Base-by-base conservation (phyloP, 805 yeast species). In the Candida morakotiae region DNA sequence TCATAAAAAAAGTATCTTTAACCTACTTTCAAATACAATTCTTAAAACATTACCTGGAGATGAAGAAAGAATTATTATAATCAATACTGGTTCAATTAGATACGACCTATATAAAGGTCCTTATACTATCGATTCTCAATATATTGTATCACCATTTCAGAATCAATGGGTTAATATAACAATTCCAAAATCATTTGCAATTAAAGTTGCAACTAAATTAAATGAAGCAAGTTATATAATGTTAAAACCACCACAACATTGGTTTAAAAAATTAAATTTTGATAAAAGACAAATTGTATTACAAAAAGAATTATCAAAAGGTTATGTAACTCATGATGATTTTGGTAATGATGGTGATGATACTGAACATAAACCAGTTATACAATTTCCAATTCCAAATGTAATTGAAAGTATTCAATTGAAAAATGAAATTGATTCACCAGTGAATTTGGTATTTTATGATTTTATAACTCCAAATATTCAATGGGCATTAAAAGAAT, bases 1-100 rank as follows among this genome's bases (percentile, higher is more conserved):
- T 2, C 53, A 58, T 37, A 71, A 77, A 2, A 63, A 71, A 15
- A 69, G 77, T 49, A 50, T 89, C 13, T 81, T 76, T 52, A 60
- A 75, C 20, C 65, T 89, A 25, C 55, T 88, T 25, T 78, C 79
- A 31, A 60, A 65, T 1, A 58, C 73, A 16, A 73, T 88, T 5
- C 59, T 89, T 39, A 78, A 79, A 7, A 56, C 64, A 11, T 53
- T 73, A 43, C 60, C 67, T n/a, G 38, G 44, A 2, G 28, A 41
- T 14, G 19, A 34, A 16, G 62, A 43, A 48, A 53, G 58, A 44
- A 64, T 80, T 20, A 73, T 87, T 18, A 61, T 85, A 31, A 76
- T 86, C 42, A 91, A 91, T 55, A 83, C 96, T 0, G 97, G 97
- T 1, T 82, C 95, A 4, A 74, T 89, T 2, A 73, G 97, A 37